These are phyloP conservation scores for Apostasia ramifera DNA, from an alignment of 106 monocot genomes.

Conservation along the genomic window DNA sequence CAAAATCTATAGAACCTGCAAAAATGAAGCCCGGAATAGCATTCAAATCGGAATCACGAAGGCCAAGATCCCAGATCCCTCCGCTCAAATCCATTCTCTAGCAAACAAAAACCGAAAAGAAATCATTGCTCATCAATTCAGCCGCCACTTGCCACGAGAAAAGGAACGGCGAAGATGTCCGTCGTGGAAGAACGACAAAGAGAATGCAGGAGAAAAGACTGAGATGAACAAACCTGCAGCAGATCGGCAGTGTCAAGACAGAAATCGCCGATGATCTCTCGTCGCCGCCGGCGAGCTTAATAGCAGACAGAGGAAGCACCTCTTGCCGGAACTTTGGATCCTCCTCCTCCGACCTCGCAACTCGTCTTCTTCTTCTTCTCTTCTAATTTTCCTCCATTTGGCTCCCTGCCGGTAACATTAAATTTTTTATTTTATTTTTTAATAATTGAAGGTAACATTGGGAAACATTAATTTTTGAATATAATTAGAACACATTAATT, in stretches of 20 bases:
- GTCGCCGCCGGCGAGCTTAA: neutral
- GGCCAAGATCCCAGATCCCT: neutral
- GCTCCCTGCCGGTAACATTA: too few relatives aligned
- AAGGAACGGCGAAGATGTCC: neutral
- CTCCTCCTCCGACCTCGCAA: too few relatives aligned
- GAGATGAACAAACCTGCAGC: neutral
- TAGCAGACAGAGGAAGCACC: conserved; percentile 1
- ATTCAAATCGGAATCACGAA: neutral
- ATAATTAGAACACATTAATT: too few relatives aligned
- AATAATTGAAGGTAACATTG: too few relatives aligned
- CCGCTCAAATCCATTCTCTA: neutral
- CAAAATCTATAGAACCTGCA: conserved; percentile 10
- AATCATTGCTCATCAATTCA: neutral
- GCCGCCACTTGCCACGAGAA: neutral
- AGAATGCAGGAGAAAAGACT: conserved; percentile 2
- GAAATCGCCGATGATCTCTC: neutral
- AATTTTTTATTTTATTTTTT: too few relatives aligned
- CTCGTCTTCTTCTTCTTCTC: too few relatives aligned
- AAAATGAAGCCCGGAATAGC: neutral
- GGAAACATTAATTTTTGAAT: too few relatives aligned
- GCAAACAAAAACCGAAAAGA: neutral
- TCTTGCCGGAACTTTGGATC: too few relatives aligned
- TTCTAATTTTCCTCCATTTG: too few relatives aligned
- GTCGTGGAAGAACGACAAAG: neutral
- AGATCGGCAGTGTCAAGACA: neutral